These are phyloP conservation scores for Ophiocordyceps robertsii DNA, from an alignment of 2,329 filamentous ascomycete species.

Conservation along the genomic window DNA sequence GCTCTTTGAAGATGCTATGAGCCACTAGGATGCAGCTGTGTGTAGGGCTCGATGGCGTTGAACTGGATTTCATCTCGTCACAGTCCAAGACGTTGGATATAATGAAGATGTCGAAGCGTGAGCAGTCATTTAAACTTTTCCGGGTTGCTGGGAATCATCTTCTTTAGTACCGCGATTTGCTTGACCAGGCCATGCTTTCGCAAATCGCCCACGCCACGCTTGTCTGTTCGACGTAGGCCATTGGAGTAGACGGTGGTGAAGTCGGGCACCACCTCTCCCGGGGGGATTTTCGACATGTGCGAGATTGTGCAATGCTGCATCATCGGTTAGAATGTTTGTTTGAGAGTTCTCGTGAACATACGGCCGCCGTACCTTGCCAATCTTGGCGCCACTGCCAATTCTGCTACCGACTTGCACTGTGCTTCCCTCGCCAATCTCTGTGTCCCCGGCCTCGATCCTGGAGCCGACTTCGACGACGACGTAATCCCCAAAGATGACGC, in stretches of 20 bases:
- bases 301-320: constrained; percentile 56
- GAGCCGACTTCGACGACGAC: constrained; percentile 48
- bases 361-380: constrained; percentile 43
- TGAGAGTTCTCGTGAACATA: not conserved
- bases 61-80: no score
- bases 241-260: constrained; percentile 58
- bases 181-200: constrained; percentile 50
- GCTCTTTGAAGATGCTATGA: constrained; percentile 51
- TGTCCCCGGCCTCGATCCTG: constrained; percentile 47
- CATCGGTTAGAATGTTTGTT: not conserved
- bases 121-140: constrained; percentile 29
- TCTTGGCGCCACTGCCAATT: constrained; percentile 44
- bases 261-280: constrained; percentile 47
- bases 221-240: constrained; percentile 43
- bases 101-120: not conserved
- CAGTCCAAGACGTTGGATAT: not conserved
- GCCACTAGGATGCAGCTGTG: constrained; percentile 11
- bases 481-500: constrained; percentile 46
- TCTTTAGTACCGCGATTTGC: constrained; percentile 54
- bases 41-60: no score
- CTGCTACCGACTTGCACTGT: constrained; percentile 44
- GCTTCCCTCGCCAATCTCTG: constrained; percentile 46
- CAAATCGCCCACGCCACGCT: constrained; percentile 45
- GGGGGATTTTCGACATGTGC: constrained; percentile 43
- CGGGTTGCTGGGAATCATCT: constrained; percentile 52